These are phyloP conservation scores for Barnettozyma pratensis DNA, from an alignment of 805 yeast species.

Conservation along the genomic window DNA sequence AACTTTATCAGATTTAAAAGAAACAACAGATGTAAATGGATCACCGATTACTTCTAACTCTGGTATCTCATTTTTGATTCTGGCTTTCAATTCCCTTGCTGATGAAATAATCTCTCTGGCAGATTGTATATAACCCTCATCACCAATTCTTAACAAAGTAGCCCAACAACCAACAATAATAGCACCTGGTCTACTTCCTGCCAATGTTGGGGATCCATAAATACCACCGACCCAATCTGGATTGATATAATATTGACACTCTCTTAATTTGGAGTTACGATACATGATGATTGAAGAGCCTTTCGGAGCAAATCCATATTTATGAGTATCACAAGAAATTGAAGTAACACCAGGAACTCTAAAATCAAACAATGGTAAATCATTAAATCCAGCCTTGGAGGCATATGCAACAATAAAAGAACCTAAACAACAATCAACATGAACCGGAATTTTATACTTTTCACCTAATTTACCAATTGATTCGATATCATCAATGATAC, in stretches of 20 bases:
- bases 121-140: constrained; percentile 68
- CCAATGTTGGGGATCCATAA: constrained; percentile 93
- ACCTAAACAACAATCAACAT: constrained; percentile 94
- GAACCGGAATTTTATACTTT: constrained; percentile 71
- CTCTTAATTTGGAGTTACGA: constrained; percentile 59
- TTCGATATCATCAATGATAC: constrained; percentile 86
- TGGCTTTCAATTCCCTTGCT: constrained; percentile 50
- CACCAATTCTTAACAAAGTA: constrained; percentile 76
- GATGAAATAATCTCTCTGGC: constrained; percentile 65
- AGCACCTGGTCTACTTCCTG: constrained; percentile 97
- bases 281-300: constrained; percentile 94
- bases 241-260: constrained; percentile 77
- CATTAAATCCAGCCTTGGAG: constrained; percentile 51
- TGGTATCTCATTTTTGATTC: constrained; percentile 43
- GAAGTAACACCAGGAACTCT: constrained; percentile 91
- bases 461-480: constrained; percentile 56
- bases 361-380: constrained; percentile 64
- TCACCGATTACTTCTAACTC: constrained; percentile 75
- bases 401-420: constrained; percentile 84
- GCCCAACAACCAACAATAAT: constrained; percentile 99
- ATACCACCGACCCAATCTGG: constrained; percentile 92
- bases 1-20: constrained; percentile 60
- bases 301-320: constrained; percentile 97
- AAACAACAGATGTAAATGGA: constrained; percentile 76
- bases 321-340: constrained; percentile 98